A percentile compares a stretch with the other conserved stretches of the same genome.
Evolutionary conservation across 1,139 yeast species (phyloP).

Genomic region (Debaryomyces nepalensis): DNA sequence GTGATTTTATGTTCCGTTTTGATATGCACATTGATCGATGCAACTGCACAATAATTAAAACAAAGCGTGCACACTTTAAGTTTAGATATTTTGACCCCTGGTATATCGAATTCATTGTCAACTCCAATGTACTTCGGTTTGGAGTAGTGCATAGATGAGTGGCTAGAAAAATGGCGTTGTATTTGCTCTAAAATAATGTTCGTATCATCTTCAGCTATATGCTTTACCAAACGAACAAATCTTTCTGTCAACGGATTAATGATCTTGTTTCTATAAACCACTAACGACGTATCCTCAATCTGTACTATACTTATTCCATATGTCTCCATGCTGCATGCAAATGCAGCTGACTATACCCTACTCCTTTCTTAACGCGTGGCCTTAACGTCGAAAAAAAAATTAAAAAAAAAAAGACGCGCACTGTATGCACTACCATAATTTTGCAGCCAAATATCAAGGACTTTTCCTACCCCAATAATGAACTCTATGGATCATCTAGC

Average conservation of each 20-base stretch:
- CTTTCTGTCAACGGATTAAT: background rate
- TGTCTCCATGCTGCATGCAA: background rate
- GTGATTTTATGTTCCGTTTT: background rate
- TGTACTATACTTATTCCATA: background rate
- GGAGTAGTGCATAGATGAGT: background rate
- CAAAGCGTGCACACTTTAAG: background rate
- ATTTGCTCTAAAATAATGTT: background rate
- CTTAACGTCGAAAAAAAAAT: no score
- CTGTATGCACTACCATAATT: no score
- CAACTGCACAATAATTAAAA: background rate
- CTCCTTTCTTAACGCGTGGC: no score
- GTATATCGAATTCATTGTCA: background rate
- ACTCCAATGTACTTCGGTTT: background rate
- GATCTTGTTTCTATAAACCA: background rate
- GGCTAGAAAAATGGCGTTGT: background rate
- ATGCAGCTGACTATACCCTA: no score
- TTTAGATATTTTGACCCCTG: background rate
- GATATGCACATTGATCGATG: background rate
- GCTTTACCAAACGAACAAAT: background rate
- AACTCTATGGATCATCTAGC: no score
- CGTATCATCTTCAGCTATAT: background rate
- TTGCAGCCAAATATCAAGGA: no score
- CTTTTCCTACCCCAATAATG: no score
- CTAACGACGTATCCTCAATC: background rate
- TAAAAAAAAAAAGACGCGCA: no score